phyloP scores from a whole-genome alignment of 2,329 filamentous ascomycete genomes.

The Colletotrichum chlorophyti region DNA sequence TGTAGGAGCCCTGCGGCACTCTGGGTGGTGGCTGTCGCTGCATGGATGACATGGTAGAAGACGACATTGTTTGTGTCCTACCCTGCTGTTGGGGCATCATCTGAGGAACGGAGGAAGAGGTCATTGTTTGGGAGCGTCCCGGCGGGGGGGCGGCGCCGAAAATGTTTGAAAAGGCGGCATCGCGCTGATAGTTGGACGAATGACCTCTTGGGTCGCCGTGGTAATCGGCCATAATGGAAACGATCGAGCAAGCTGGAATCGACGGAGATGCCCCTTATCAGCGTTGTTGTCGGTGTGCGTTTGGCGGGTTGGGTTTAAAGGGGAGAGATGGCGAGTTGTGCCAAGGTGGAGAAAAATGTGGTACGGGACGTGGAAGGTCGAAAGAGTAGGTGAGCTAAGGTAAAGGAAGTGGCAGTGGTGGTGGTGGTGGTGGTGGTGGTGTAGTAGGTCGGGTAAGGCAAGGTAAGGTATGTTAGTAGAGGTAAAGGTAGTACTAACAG shows the following conservation, averaged over 20 bases:
- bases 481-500: conserved; percentile 29
- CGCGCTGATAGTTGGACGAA: conserved; percentile 73
- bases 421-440: not conserved
- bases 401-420: no score
- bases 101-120: conserved; percentile 68
- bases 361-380: conserved; percentile 21
- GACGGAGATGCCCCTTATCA: conserved; percentile 18
- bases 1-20: conserved; percentile 46
- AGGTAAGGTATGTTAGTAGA: no score
- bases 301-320: conserved; percentile 15
- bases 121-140: conserved; percentile 95
- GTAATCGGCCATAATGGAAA: conserved; percentile 62
- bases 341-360: conserved; percentile 31
- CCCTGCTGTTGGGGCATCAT: conserved; percentile 61
- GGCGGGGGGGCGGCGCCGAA: conserved; percentile 87
- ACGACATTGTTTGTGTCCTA: conserved; percentile 81
- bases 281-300: conserved; percentile 14
- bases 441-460: not conserved
- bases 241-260: conserved; percentile 41
- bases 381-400: conserved; percentile 16
- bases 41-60: conserved; percentile 53
- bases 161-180: conserved; percentile 95
- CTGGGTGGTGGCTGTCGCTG: conserved; percentile 70
- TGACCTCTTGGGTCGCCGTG: conserved; percentile 58
- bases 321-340: conserved; percentile 28